Percentiles rank a stretch among this genome's conserved stretches.
Evolutionary conservation across 2,329 filamentous ascomycete species (phyloP).

Genomic region (Colletotrichum neosansevieriae): DNA sequence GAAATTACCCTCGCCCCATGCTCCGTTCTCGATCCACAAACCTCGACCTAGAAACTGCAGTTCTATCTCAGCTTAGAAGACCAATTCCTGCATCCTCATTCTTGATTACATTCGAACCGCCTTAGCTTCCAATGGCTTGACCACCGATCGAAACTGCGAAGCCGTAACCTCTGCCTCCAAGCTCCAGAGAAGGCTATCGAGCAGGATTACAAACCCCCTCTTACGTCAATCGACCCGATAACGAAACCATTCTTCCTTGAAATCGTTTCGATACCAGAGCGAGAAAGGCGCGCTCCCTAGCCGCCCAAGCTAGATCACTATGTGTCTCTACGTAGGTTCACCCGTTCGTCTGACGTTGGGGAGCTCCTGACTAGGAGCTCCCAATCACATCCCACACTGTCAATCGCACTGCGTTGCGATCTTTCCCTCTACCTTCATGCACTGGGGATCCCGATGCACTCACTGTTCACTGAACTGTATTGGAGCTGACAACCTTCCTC

Average conservation of each 20-base stretch:
- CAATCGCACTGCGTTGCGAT: neutral
- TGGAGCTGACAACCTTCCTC: conserved; percentile 3
- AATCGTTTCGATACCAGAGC: neutral
- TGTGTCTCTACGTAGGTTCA: conserved; percentile 40
- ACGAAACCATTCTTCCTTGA: neutral
- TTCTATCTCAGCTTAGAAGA: neutral
- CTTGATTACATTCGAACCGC: neutral
- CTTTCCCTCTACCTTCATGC: neutral
- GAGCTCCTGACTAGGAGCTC: conserved; percentile 8
- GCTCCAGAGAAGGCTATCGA: conserved; percentile 28
- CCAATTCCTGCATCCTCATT: conserved; percentile 8
- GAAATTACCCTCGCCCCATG: conserved; percentile 19
- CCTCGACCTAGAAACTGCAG: neutral
- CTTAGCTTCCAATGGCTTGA: conserved; percentile 28
- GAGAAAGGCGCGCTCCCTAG: conserved; percentile 12
- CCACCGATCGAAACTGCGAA: conserved; percentile 20
- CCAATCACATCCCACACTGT: neutral
- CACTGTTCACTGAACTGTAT: neutral
- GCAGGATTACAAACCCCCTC: conserved; percentile 5
- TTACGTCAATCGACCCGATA: conserved; percentile 1
- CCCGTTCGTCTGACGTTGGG: neutral
- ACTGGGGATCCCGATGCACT: neutral
- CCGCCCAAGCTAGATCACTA: conserved; percentile 19
- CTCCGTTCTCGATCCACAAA: conserved; percentile 12
- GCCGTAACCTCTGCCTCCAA: conserved; percentile 21